phyloP scores from a whole-genome alignment of 2,329 filamentous ascomycete genomes.

The Trichoderma atrobrunneum region DNA sequence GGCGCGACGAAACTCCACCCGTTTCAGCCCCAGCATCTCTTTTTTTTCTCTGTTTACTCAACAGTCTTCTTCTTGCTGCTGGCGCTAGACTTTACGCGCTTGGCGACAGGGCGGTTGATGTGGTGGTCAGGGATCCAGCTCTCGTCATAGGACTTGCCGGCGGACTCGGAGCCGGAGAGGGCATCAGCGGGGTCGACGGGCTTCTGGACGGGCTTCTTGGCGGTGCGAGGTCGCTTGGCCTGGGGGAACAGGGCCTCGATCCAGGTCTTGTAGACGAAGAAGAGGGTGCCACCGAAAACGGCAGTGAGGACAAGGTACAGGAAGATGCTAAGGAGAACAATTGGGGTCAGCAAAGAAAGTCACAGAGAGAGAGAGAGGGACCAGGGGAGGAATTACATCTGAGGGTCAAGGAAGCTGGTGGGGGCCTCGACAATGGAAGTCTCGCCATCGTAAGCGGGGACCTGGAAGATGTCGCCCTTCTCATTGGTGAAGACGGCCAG shows the following conservation, averaged over 20 bases:
- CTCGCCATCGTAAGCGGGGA: constrained; percentile 76
- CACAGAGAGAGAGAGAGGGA: neutral
- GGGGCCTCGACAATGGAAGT: constrained; percentile 87
- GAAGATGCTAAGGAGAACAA: constrained; percentile 70
- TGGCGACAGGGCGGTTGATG: constrained; percentile 77
- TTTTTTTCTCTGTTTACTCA: constrained; percentile 26
- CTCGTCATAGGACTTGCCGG: constrained; percentile 78
- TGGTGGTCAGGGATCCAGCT: constrained; percentile 92
- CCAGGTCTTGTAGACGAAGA: constrained; percentile 99
- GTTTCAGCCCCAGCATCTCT: neutral
- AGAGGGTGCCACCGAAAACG: constrained; percentile 75
- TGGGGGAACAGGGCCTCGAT: constrained; percentile 94
- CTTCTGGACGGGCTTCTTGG: constrained; percentile 65
- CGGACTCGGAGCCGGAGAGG: constrained; percentile 68
- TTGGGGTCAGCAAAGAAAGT: neutral
- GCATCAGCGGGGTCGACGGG: constrained; percentile 55
- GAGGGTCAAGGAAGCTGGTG: constrained; percentile 87
- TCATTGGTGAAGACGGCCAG: constrained; percentile 68
- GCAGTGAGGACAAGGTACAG: constrained; percentile 87
- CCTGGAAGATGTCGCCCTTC: constrained; percentile 68
- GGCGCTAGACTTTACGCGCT: constrained; percentile 60
- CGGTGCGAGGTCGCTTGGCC: constrained; percentile 65
- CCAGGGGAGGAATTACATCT: constrained; percentile 67
- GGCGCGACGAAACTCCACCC: neutral
- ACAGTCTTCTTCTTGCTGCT: constrained; percentile 40